Evolutionary conservation across 2,329 filamentous ascomycete genomes (phyloP), one percentile per base, ranked within the genome.

Genomic region (Plenodomus tracheiphilus): DNA sequence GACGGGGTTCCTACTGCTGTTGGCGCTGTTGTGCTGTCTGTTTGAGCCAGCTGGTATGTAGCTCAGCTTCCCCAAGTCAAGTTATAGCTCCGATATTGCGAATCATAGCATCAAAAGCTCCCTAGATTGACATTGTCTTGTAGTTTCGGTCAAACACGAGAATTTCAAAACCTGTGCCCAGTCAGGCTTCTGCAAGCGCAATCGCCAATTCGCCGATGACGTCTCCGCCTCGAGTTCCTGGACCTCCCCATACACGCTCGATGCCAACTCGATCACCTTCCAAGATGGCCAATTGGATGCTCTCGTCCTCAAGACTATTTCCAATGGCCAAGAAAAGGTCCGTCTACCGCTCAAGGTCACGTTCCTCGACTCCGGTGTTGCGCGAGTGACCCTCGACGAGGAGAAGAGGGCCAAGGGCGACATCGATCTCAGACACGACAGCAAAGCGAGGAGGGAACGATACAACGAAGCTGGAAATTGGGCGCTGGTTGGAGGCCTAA

Each of bases 121-220:
- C 22, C 8, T 18, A 41, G 39, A 51, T 63, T 47, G 18, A 16
- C 21, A 41, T 6, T 8, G 7, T 17, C n/a, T n/a, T n/a, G 22
- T 60, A 96, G 91, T 83, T 58, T 81, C 84, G 64, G 94, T 99
- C 43, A 99, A 99, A 77, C 88, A 96, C 70, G 86, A 96, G 65
- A 92, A 96, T 73, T 99, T 97, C 81, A 99, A 97, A 71, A 96
- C 88, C 64, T 99, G 94, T 77, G 79, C 88, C 60, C 93, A 99
- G 71, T 94, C 93, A 4, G 94, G 94, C 65, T 99, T 99, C 79
- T 99, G 94, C 77, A 94, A 91, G 71, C 89, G 94, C 58, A 97
- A 97, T 76, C 86, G 94, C 71, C 88, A 84, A 34, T 92, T 89
- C 70, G 94, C 94, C 69, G 92, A 97, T 74, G 79, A 83, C 56